Conservation (phyloP, 1,284 basidiomycete genomes). For the Rhodotorula sp. region DNA sequence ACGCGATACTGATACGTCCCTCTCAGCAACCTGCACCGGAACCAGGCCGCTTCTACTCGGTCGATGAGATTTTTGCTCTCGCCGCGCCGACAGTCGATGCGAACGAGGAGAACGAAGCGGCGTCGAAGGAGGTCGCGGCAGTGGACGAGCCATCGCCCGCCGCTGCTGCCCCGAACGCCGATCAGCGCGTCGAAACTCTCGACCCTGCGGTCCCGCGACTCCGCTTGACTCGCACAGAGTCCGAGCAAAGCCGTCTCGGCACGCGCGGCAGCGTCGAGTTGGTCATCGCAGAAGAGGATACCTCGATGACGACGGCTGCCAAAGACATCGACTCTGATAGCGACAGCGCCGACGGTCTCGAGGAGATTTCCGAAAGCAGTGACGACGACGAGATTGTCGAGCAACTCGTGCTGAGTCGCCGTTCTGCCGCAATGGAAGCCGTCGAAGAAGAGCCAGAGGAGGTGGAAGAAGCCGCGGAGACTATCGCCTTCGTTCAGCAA, state of each 20-base stretch:
- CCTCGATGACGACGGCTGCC: background rate
- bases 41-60: slow-evolving; percentile 19
- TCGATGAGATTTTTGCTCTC: slow-evolving; percentile 30
- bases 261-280: slow-evolving; percentile 30
- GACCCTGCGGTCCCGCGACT: slow-evolving; percentile 24
- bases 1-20: background rate
- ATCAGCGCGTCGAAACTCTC: background rate
- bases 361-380: background rate
- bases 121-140: background rate
- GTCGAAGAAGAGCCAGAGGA: background rate
- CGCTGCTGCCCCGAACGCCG: background rate
- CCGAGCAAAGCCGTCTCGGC: slow-evolving; percentile 23
- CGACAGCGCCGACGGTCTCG: background rate
- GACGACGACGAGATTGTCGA: background rate
- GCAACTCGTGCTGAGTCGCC: background rate
- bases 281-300: background rate
- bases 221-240: slow-evolving; percentile 30
- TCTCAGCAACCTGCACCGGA: background rate
- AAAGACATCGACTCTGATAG: too few species aligned
- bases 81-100: background rate
- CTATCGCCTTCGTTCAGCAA: background rate
- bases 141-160: background rate
- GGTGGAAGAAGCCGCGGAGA: background rate
- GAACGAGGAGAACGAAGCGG: background rate
- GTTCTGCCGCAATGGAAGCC: background rate